phyloP scores from a whole-genome alignment of 192 early-diverging fungal species.

The Coemansia sp. region DNA sequence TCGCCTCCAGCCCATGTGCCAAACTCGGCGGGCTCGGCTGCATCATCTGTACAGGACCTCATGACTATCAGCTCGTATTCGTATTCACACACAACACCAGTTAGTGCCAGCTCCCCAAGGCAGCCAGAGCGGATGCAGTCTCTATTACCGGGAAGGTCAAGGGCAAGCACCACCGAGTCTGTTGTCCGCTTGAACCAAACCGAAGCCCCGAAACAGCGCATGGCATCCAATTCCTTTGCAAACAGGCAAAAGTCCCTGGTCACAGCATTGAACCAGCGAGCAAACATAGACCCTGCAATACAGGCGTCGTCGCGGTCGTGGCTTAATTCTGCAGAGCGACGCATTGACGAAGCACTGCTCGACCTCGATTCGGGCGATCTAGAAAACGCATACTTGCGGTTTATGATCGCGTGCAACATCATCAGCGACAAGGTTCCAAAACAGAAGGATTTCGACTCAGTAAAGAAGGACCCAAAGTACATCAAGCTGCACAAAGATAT shows the following conservation, averaged over 20 bases:
- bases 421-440: slow-evolving; percentile 53
- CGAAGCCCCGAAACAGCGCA: neutral
- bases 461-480: slow-evolving; percentile 52
- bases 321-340: slow-evolving; percentile 30
- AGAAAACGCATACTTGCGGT: slow-evolving; percentile 46
- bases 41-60: slow-evolving; percentile 9
- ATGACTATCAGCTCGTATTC: slow-evolving; percentile 11
- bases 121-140: slow-evolving; percentile 9
- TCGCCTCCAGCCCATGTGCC: neutral
- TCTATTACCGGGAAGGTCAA: slow-evolving; percentile 2
- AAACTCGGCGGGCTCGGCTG: neutral
- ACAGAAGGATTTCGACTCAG: slow-evolving; percentile 43
- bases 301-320: slow-evolving; percentile 26
- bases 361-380: slow-evolving; percentile 15
- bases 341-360: slow-evolving; percentile 32
- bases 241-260: slow-evolving; percentile 19
- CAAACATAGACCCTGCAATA: slow-evolving; percentile 24
- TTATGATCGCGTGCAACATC: slow-evolving; percentile 54
- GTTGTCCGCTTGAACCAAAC: neutral
- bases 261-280: slow-evolving; percentile 28
- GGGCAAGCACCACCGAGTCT: slow-evolving; percentile 3
- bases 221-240: neutral
- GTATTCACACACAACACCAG: neutral
- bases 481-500: slow-evolving; percentile 42
- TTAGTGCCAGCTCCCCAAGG: neutral